Conservation (phyloP, 1,284 basidiomycete genomes). For the Acaromyces ingoldii region DNA sequence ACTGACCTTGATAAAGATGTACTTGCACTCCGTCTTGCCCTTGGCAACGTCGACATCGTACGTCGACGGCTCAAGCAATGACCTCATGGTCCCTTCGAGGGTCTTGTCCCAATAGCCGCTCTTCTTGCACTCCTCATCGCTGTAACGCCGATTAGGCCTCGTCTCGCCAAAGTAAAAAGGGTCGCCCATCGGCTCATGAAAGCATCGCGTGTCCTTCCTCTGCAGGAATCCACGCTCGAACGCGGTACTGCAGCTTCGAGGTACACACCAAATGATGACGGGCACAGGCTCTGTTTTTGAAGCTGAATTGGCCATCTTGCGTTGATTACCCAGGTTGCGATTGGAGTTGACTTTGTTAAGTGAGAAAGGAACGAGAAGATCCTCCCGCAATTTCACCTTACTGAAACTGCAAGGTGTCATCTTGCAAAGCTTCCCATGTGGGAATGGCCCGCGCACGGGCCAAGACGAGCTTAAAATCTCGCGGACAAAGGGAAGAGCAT, state of each 20-base stretch:
- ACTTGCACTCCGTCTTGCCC: slow-evolving; percentile 26
- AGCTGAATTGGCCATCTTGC: too few relatives aligned
- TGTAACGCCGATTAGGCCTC: slow-evolving; percentile 25
- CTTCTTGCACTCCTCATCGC: slow-evolving; percentile 26
- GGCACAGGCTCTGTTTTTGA: too few relatives aligned
- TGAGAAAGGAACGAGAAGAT: too few relatives aligned
- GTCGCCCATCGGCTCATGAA: slow-evolving; percentile 42
- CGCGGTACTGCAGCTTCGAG: slow-evolving; percentile 38
- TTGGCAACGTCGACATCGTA: slow-evolving; percentile 12
- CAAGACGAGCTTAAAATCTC: too few relatives aligned
- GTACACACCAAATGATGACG: slow-evolving; percentile 18
- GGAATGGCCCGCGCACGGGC: too few relatives aligned
- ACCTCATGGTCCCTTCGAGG: slow-evolving; percentile 25
- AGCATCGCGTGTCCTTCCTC: slow-evolving; percentile 35
- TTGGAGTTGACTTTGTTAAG: too few relatives aligned
- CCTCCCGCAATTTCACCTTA: too few relatives aligned
- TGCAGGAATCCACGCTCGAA: slow-evolving; percentile 46
- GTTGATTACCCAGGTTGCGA: too few relatives aligned
- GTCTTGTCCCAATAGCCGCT: slow-evolving; percentile 27
- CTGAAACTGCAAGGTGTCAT: too few relatives aligned
- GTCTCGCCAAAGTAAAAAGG: slow-evolving; percentile 37
- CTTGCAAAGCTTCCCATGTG: too few relatives aligned
- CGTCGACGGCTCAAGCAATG: slow-evolving; percentile 7
- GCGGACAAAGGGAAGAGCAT: too few relatives aligned
- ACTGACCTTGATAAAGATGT: slow-evolving; percentile 38